Percentiles rank a stretch among this genome's conserved stretches.
Evolutionary conservation across 192 early-diverging fungal species (phyloP).

Genomic region (Oehlia diaphana): DNA sequence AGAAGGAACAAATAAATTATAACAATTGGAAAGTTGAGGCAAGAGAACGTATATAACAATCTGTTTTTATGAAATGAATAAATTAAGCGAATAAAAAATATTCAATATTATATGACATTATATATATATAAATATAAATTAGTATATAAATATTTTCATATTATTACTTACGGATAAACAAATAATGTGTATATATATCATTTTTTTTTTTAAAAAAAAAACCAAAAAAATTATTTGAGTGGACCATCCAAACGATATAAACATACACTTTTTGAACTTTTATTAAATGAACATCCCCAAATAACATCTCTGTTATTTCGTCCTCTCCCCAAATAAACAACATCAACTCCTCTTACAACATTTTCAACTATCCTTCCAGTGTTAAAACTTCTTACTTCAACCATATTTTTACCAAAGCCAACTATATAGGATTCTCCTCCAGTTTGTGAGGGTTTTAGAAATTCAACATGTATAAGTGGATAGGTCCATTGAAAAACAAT

Average conservation of each 20-base stretch:
- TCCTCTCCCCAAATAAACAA: slow-evolving; percentile 20
- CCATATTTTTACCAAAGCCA: slow-evolving; percentile 26
- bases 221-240: not conserved
- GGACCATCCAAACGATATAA: slow-evolving; percentile 23
- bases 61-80: not conserved
- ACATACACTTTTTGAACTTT: slow-evolving; percentile 6
- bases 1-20: not conserved
- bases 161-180: not conserved
- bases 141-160: not conserved
- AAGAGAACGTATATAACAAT: too few relatives aligned
- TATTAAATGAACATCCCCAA: slow-evolving; percentile 13
- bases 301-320: not conserved
- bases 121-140: not conserved
- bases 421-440: slow-evolving; percentile 11
- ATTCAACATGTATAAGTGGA: slow-evolving; percentile 2
- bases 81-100: not conserved
- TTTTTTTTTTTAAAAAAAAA: not conserved
- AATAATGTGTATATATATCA: not conserved
- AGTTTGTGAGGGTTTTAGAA: not conserved
- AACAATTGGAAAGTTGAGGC: not conserved
- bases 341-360: slow-evolving; percentile 26
- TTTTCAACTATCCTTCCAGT: slow-evolving; percentile 23
- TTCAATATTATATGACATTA: not conserved
- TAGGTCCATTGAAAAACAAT: slow-evolving; percentile 21
- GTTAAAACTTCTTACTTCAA: slow-evolving; percentile 26